Evolutionary conservation across 179 eudicot genomes (phyloP), one percentile per base, ranked within the genome.

Genomic region (Beta macrorhiza): DNA sequence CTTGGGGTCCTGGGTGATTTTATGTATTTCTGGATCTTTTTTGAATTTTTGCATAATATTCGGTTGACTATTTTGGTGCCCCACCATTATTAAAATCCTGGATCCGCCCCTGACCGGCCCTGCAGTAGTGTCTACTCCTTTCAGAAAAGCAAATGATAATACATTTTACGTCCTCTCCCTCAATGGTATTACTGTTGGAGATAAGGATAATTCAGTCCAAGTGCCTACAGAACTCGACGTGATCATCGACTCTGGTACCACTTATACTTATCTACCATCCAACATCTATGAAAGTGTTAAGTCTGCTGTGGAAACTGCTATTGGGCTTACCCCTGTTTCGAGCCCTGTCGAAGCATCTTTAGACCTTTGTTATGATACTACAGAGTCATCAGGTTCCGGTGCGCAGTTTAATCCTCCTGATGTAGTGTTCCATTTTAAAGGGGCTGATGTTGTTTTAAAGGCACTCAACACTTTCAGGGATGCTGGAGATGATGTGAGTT

Each of bases 161-260:
- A 84, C 83, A 7, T 87, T 65, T 69, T 89, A 90, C 81, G 57
- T 63, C 55, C 82, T 92, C 4, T 83, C 84, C 3, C 69, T 92
- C 11, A 82, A 90, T 67, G 81, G 87, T 1, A 51, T 91, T n/a
- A 79, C 64, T 25, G 76, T 90, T 15, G 91, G 87, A 14, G 55
- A n/a, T 49, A 69, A 51, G 7, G 45, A 16, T 47, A 75, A 59
- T 16, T 76, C 67, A 4, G 29, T 85, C 17, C 57, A 16, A 47
- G 20, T 53, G 1, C 61, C 73, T 0, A 65, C 65, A 5, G 29
- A 52, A 2, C 42, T 16, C 0, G 59, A 70, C 14, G 77, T 87
- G 51, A 78, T 88, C 44, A 90, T 91, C 42, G 94, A 91, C 83
- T 91, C 92, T 1, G 92, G 94, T 11, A 91, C 92, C 13, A 88